Base-by-base conservation (phyloP, 2,329 filamentous ascomycete genomes). In the Pyrenochaeta sp. region DNA sequence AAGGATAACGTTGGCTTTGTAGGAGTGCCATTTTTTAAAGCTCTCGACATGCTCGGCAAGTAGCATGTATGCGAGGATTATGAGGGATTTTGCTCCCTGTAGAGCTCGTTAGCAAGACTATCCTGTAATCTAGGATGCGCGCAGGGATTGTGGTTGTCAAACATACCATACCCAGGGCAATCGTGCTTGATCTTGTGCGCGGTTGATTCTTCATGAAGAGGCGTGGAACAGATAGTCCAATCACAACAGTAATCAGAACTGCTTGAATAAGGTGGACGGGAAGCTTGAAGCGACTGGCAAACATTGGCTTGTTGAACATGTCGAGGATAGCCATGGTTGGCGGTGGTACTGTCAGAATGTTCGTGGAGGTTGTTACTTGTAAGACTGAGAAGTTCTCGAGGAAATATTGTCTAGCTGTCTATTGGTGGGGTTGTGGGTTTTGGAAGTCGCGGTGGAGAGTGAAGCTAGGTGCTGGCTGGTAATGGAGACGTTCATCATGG, bases 1-100 rank as follows among this genome's bases (percentile, higher is more conserved):
- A 49, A 81, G 66, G 31, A 80, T 76, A 4, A 67, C 58, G 58
- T 78, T 73, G 4, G 77, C 77, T 61, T 79, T 81, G 5, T 75
- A 61, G 59, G 71, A 77, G 23, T 58, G 67, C 76, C 75, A 81
- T 49, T 65, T 68, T 11, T 64, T 52, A 46, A 79, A 68, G 1
- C 58, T 55, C 4, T 53, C 33, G 11, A 72, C 56, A 51, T 78
- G 74, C 35, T 75, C 71, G 21, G 74, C 75, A 1, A 78, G 57
- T 39, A 81, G 55, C 50, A 79, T 74, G 55, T 81, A 81, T 7
- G 54, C 37, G 53, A 81, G 69, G 47, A 81, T 65, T 36, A 78
- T 52, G 20, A 80, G 59, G 1, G 75, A 77, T 64, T 80, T 80
- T 23, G 70, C 0, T 73, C 81, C 7, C 66, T 69, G 17, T 5